Conservation (phyloP, 108 stramenopile genomes). For the Discostella pseudostelligera region DNA sequence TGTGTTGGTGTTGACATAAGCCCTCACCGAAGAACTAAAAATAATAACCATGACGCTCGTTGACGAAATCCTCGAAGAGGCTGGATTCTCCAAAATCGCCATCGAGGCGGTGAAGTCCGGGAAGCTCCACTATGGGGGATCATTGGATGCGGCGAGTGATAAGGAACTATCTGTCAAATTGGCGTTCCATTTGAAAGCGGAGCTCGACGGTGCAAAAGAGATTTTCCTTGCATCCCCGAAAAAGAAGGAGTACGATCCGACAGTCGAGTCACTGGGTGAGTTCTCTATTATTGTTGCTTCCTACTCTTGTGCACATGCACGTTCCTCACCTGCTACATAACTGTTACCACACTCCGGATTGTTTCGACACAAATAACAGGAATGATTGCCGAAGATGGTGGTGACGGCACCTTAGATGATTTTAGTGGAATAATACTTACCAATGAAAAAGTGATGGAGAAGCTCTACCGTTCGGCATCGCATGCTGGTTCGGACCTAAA, state of each 20-base stretch:
- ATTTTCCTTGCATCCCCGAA: slow-evolving; percentile 35
- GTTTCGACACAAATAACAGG: slow-evolving; percentile 1
- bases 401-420: slow-evolving; percentile 45
- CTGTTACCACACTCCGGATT: background rate
- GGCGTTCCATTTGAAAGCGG: slow-evolving; percentile 44
- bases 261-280: slow-evolving; percentile 43
- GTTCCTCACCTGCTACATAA: background rate
- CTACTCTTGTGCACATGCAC: background rate
- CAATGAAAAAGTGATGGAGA: slow-evolving; percentile 37
- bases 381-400: slow-evolving; percentile 49
- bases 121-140: slow-evolving; percentile 45
- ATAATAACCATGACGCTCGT: slow-evolving; percentile 12
- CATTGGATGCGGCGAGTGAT: slow-evolving; percentile 39
- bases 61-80: slow-evolving; percentile 46
- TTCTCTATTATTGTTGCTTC: background rate
- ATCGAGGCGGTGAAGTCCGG: slow-evolving; percentile 39
- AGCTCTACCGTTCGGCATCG: slow-evolving; percentile 38
- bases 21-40: too few relatives aligned
- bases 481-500: slow-evolving; percentile 49
- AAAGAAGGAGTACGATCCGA: slow-evolving; percentile 54
- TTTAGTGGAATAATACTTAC: slow-evolving; percentile 41
- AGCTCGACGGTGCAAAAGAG: slow-evolving; percentile 35
- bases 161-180: slow-evolving; percentile 51
- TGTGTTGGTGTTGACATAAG: too few relatives aligned
- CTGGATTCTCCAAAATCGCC: slow-evolving; percentile 35